A percentile compares a stretch with the other conserved stretches of the same genome.
phyloP scores from a whole-genome alignment of 768 basidiomycete genomes.

The Boletales sp. region DNA sequence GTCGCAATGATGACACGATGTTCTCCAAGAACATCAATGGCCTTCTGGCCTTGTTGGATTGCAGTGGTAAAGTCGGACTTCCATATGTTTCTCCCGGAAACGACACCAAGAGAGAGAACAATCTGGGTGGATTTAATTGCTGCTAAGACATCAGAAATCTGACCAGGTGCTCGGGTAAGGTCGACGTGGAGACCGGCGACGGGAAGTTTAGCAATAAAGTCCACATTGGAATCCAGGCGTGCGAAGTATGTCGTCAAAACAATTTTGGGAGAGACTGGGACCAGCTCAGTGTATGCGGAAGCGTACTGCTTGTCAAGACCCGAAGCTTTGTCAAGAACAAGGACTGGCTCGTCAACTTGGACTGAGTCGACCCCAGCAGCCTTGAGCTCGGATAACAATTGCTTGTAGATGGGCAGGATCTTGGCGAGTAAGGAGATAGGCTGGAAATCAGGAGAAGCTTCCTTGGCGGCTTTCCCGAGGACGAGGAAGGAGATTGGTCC shows the following conservation, averaged over 20 bases:
- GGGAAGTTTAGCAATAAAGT: conserved; percentile 87
- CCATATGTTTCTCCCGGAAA: conserved; percentile 99
- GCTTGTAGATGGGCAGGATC: conserved; percentile 87
- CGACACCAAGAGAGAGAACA: conserved; percentile 87
- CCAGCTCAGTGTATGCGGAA: conserved; percentile 76
- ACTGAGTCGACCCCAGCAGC: conserved; percentile 91
- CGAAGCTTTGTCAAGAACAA: conserved; percentile 85
- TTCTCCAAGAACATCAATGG: conserved; percentile 75
- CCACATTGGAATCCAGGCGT: conserved; percentile 89
- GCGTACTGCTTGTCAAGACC: conserved; percentile 76
- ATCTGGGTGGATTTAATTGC: conserved; percentile 82
- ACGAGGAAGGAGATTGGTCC: conserved; percentile 95
- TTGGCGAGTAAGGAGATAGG: conserved; percentile 87
- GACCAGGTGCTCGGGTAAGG: conserved; percentile 87
- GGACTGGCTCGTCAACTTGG: conserved; percentile 95
- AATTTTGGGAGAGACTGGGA: conserved; percentile 84
- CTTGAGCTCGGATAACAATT: conserved; percentile 88
- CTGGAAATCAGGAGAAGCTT: conserved; percentile 78
- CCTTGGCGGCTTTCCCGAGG: conserved; percentile 88
- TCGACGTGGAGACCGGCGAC: conserved; percentile 95
- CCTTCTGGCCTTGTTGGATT: conserved; percentile 79
- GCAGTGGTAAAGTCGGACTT: conserved; percentile 90
- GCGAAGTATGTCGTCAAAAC: conserved; percentile 95
- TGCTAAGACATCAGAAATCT: conserved; percentile 77
- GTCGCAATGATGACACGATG: conserved; percentile 92